Percentiles rank a stretch among this genome's conserved stretches.
phyloP scores from a whole-genome alignment of 306 rosid genomes.

The Amphicarpaea edgeworthii region DNA sequence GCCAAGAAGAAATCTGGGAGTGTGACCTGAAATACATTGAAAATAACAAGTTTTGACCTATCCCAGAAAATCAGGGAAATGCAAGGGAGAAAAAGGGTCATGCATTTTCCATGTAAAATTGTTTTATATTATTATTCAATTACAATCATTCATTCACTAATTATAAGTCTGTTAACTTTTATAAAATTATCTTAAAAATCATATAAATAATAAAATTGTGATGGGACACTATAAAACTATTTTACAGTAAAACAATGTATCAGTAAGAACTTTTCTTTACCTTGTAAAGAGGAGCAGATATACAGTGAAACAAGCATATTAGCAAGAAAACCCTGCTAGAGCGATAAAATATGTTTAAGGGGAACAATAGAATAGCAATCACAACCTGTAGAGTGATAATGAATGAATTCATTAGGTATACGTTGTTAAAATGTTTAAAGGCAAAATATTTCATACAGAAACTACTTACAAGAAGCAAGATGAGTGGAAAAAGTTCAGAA shows the following conservation, averaged over 20 bases:
- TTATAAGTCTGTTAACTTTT: too few relatives aligned
- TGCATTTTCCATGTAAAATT: too few relatives aligned
- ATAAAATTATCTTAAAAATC: too few relatives aligned
- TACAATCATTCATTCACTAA: too few relatives aligned
- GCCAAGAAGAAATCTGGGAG: constrained; percentile 81
- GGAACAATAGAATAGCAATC: constrained; percentile 53
- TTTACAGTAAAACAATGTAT: neutral
- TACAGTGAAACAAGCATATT: constrained; percentile 57
- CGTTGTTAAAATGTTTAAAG: neutral
- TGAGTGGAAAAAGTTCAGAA: constrained; percentile 71
- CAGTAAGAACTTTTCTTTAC: constrained; percentile 40
- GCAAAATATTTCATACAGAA: neutral
- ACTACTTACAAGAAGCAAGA: constrained; percentile 63
- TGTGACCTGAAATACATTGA: constrained; percentile 57
- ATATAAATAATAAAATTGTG: too few relatives aligned
- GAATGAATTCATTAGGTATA: neutral
- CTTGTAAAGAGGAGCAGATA: constrained; percentile 70
- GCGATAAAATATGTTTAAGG: constrained; percentile 65
- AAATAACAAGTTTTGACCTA: neutral
- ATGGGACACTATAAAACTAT: too few relatives aligned
- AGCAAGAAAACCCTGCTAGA: constrained; percentile 68
- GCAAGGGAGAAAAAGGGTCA: too few relatives aligned
- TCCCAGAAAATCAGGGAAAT: neutral
- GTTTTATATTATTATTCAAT: too few relatives aligned
- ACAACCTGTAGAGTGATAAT: constrained; percentile 49